Evolutionary conservation across 2,329 filamentous ascomycete species (phyloP), one percentile per base, ranked within the genome.

Genomic region (Trichoderma guizhouense): DNA sequence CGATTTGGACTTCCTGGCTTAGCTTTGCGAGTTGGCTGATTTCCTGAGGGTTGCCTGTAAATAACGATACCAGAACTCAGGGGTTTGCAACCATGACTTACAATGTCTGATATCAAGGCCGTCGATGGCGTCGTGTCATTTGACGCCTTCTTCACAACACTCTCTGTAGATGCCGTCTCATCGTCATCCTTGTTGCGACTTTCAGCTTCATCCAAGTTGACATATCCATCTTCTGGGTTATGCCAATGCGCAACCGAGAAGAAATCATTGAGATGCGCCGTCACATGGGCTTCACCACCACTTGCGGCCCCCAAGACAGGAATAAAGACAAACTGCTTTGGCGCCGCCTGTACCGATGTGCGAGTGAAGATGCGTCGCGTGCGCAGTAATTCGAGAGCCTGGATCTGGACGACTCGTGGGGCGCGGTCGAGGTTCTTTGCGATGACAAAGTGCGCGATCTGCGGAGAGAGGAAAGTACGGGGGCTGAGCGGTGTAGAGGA

Each of bases 201-300:
- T 28, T 80, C 79, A n/a, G 78, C 74, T 43, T 93, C 91, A 72
- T 97, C 92, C 0, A 95, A 81, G 74, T 96, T 92, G 5, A 90
- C 86, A 73, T 94, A 92, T 0, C 92, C 93, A 78, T 95, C 90
- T 1, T 88, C 85, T 0, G 87, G 86, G 71, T 91, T 87, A 77
- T 98, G 94, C 83, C 91, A 93, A 80, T 98, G 95, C 0, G 93
- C 95, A 72, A 98, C 90, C 79, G 94, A 93, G 75, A 98, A 91
- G 74, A 93, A 89, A 72, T 98, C 94, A 76, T 94, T 97, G 80
- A 91, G 79, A 75, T 93, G 87, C 36, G 81, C 82, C 26, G 84
- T 86, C 64, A 91, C 84, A 64, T 83, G 83, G 4, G 85, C 83
- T 57, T 83, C 78, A 47, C 86, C 85, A 3, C 84, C 84, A 53